Evolutionary conservation across 176 grass and related monocot species (phyloP).

Genomic region (Raddia guianensis): DNA sequence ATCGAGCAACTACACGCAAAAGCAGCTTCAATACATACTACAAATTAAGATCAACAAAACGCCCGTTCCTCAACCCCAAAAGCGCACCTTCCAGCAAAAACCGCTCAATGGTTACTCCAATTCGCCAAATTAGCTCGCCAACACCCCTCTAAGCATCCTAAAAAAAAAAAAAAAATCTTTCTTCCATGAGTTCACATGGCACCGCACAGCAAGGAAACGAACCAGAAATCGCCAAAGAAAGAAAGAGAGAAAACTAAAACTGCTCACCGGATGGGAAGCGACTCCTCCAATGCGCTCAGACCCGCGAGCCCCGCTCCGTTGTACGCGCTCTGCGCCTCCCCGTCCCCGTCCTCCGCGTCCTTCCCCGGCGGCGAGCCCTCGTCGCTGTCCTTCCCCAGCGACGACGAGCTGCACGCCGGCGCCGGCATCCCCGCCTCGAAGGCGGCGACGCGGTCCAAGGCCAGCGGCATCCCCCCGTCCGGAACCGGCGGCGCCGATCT

Average conservation of each 20-base stretch:
- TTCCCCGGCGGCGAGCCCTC: slow-evolving; percentile 6
- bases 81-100: not conserved
- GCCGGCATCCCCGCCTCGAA: slow-evolving; percentile 4
- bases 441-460: slow-evolving; percentile 29
- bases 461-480: slow-evolving; percentile 13
- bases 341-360: slow-evolving; percentile 36
- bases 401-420: slow-evolving; percentile 39
- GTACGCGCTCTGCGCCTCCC: slow-evolving; percentile 62
- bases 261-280: slow-evolving; percentile 58
- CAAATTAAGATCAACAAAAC: not conserved
- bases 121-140: not conserved
- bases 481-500: not conserved
- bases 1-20: not conserved
- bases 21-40: not conserved
- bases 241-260: not conserved
- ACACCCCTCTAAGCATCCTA: not conserved
- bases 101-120: not conserved
- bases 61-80: not conserved
- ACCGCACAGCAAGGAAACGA: slow-evolving; percentile 19
- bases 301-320: slow-evolving; percentile 22
- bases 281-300: slow-evolving; percentile 55
- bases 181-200: not conserved
- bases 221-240: not conserved
- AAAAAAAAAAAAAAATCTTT: not conserved
- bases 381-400: slow-evolving; percentile 58